Evolutionary conservation across 2,329 filamentous ascomycete species (phyloP).

Genomic region (Mycosphaerella arachidis): DNA sequence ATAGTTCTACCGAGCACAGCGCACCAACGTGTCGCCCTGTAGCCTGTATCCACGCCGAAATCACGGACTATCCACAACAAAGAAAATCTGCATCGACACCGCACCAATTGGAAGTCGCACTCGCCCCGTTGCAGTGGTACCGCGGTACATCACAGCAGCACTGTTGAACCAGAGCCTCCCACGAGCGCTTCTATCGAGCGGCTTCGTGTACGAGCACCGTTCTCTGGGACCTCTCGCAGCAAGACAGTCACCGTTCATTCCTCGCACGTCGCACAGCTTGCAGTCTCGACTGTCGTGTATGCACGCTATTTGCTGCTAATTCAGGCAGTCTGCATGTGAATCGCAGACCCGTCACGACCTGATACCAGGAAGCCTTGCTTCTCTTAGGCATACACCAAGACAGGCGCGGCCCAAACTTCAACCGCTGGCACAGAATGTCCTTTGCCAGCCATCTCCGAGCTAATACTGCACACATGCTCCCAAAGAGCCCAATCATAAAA

Average conservation of each 20-base stretch:
- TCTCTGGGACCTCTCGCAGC: background rate
- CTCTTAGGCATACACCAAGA: conserved; percentile 6
- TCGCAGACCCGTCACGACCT: conserved; percentile 5
- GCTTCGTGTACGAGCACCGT: background rate
- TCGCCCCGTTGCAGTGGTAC: background rate
- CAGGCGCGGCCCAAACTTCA: background rate
- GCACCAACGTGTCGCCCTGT: too few relatives aligned
- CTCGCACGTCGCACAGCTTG: background rate
- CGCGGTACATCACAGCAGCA: background rate
- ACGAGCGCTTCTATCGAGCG: background rate
- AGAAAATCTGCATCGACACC: background rate
- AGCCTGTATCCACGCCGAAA: background rate
- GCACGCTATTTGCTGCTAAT: conserved; percentile 14
- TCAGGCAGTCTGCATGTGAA: conserved; percentile 7
- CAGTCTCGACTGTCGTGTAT: conserved; percentile 12
- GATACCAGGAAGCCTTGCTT: conserved; percentile 18
- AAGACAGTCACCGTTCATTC: background rate
- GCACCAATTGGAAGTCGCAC: background rate
- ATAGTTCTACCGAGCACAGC: background rate
- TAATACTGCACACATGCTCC: background rate
- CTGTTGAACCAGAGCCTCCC: background rate
- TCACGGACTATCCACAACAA: background rate
- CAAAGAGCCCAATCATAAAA: background rate
- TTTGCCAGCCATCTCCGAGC: background rate
- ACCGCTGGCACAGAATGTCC: background rate